Conservation (phyloP, 805 yeast genomes). For the Maudiozyma serrabonitensis region DNA sequence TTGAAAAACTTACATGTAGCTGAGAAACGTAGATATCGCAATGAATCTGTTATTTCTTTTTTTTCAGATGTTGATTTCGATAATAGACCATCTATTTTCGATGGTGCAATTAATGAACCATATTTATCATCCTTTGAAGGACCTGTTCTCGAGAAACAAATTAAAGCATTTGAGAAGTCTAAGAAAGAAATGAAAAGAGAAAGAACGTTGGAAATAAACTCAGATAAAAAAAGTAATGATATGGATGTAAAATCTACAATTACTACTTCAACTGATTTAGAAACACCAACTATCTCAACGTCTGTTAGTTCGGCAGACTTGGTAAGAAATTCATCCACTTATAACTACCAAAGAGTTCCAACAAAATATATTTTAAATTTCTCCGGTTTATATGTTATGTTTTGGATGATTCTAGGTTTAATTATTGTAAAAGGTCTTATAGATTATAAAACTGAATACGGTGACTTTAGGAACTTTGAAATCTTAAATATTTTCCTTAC, state of each 20-base stretch:
- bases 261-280: neutral
- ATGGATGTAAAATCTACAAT: neutral
- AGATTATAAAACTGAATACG: conserved; percentile 40
- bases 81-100: conserved; percentile 41
- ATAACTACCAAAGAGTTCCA: neutral
- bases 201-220: neutral
- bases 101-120: conserved; percentile 31
- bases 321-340: neutral
- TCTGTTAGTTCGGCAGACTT: neutral
- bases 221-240: neutral
- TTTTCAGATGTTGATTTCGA: conserved; percentile 45
- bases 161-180: conserved; percentile 10
- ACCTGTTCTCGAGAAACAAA: conserved; percentile 22
- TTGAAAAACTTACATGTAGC: conserved; percentile 6
- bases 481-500: conserved; percentile 47
- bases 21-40: conserved; percentile 7
- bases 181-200: conserved; percentile 4
- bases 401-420: conserved; percentile 62
- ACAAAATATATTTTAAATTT: conserved; percentile 28
- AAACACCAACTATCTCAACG: neutral
- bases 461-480: conserved; percentile 35
- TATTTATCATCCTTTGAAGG: conserved; percentile 26
- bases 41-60: conserved; percentile 32
- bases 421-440: conserved; percentile 44
- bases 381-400: conserved; percentile 71